Evolutionary conservation across 2,329 filamentous ascomycete genomes (phyloP), one percentile per base, ranked within the genome.

Genomic region (Cadophora malorum): DNA sequence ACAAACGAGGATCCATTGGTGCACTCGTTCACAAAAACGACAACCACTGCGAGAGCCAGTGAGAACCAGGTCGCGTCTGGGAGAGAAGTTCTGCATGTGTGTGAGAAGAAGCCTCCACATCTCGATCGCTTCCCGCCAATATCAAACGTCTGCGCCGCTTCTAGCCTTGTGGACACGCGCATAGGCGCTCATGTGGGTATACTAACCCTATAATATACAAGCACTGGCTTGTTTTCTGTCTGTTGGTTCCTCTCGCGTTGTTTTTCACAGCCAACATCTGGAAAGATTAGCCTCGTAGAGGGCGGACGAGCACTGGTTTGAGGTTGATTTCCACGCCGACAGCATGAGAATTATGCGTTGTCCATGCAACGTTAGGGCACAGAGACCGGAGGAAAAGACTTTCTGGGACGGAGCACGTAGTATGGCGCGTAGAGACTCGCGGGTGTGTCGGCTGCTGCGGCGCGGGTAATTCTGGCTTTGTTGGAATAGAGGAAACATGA

Each of bases 151-250:
- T 70, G 67, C 68, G 67, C 72, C 72, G 69, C 71, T 68, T 69
- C 69, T 71, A 73, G 66, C 68, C 68, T 66, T 67, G 63, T 31
- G 58, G 45, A 67, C 35, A 71, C 68, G 67, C 73, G 65, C 58
- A 72, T 76, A 72, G 67, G 70, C 73, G 72, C 72, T 67, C 28
- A 19, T 59, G 65, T 68, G 65, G 63, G 50, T 21, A 59, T 41
- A 47, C 45, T 31, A 68, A 67, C 58, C 69, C 66, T 69, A 67
- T 70, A 59, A 64, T 47, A 31, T 33, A 23, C 45, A 63, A 69
- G 61, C 66, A 67, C 47, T 56, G 64, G 53, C 67, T 53, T 47
- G 60, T 49, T 35, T 35, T 60, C 47, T 67, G 9, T 47, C 63
- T 67, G 55, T 65, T 68, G 63, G 50, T 45, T 59, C 33, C 12